A percentile compares a stretch with the other conserved stretches of the same genome.
phyloP scores from a whole-genome alignment of 768 basidiomycete species.

The Pulveroboletus frians region DNA sequence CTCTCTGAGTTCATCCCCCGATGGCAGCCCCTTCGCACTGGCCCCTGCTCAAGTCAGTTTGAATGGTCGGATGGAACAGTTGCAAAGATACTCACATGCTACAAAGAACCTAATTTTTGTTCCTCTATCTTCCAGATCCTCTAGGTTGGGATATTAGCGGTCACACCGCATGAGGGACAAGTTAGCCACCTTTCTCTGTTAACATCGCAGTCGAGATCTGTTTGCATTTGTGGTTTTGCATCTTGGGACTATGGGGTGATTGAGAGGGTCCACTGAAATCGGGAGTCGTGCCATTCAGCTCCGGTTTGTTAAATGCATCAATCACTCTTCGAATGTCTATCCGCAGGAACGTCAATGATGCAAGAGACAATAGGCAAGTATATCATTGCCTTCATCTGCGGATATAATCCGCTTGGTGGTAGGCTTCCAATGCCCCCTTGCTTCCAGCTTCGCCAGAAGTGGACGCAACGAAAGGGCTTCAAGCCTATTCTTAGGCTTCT shows the following conservation, averaged over 20 bases:
- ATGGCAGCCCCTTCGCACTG: too few species aligned
- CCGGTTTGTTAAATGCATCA: background rate
- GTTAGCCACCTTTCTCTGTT: background rate
- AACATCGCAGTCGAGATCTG: background rate
- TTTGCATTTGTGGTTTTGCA: slow-evolving; percentile 3
- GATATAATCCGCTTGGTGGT: background rate
- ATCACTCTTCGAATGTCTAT: slow-evolving; percentile 3
- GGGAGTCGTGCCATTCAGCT: background rate
- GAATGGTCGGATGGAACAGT: background rate
- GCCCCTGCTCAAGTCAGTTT: background rate
- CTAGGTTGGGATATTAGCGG: background rate
- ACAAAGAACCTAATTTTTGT: slow-evolving; percentile 8
- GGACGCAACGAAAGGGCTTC: background rate
- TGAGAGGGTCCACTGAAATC: background rate
- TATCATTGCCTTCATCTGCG: background rate
- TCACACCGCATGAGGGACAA: background rate
- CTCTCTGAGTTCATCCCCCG: too few species aligned
- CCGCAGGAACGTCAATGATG: background rate
- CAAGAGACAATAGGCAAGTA: background rate
- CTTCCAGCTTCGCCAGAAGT: background rate
- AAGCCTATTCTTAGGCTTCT: background rate
- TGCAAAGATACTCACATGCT: slow-evolving; percentile 5
- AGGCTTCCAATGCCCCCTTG: too few species aligned
- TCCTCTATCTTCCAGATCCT: background rate
- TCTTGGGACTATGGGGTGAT: background rate